A percentile compares a stretch with the other conserved stretches of the same genome.
Evolutionary conservation across 805 yeast species (phyloP).

Genomic region (Kazachstania taianensis): DNA sequence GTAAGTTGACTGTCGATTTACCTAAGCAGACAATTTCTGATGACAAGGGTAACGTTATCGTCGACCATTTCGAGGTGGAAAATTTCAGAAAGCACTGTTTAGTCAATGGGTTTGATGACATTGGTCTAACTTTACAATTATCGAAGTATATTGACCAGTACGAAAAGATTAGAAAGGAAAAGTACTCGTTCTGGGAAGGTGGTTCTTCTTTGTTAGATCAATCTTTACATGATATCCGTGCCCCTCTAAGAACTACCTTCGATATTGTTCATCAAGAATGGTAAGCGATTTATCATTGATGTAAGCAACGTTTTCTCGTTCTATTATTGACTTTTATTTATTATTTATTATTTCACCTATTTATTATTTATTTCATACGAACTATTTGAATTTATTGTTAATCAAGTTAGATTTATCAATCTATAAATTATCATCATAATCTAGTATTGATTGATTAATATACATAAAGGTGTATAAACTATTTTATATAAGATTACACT

Average conservation of each 20-base stretch:
- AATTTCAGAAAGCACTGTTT: slow-evolving; percentile 90
- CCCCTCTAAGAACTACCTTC: slow-evolving; percentile 6
- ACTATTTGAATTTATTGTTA: too few species aligned
- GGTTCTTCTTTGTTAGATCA: slow-evolving; percentile 50
- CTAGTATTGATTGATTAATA: too few species aligned
- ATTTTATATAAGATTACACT: too few species aligned
- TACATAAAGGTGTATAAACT: too few species aligned
- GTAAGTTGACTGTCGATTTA: slow-evolving; percentile 65
- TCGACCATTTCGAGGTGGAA: slow-evolving; percentile 80
- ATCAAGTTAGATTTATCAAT: too few species aligned
- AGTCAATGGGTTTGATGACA: slow-evolving; percentile 91
- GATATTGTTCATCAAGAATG: slow-evolving; percentile 12
- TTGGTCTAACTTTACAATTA: slow-evolving; percentile 88
- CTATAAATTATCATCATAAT: too few species aligned
- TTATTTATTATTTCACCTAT: too few species aligned
- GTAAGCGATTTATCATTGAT: too few species aligned
- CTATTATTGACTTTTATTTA: too few species aligned
- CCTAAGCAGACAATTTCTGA: slow-evolving; percentile 72
- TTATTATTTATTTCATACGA: too few species aligned
- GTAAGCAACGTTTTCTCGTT: too few species aligned
- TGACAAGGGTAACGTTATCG: slow-evolving; percentile 60
- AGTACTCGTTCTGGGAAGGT: slow-evolving; percentile 87
- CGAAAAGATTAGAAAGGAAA: slow-evolving; percentile 67
- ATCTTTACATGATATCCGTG: slow-evolving; percentile 3
- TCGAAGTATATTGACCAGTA: slow-evolving; percentile 64